Base-by-base conservation (phyloP, 2,329 filamentous ascomycete genomes). In the Aspergillus nomiae region DNA sequence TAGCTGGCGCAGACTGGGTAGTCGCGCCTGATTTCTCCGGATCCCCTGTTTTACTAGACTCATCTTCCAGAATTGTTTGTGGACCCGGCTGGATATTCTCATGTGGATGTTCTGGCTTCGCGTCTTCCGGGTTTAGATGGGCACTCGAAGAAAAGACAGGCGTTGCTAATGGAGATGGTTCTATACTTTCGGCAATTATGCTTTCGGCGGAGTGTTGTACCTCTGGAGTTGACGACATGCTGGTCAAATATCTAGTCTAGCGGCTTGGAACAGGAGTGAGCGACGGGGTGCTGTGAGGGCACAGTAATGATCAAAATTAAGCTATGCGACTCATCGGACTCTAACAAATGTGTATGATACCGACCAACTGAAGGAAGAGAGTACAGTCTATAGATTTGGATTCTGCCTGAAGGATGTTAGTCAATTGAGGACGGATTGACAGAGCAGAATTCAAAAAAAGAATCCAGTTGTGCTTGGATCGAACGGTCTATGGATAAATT, bases 11-110 rank as follows among this genome's bases (percentile, higher is more conserved):
- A 63, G 58, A 48, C 24, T 56, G 30, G 59, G 57, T 30, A 45
- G 60, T 56, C 48, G 41, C 53, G 53, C 30, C 59, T 11, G 56
- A 19, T 32, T 67, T 65, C 50, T 63, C 63, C 9, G 51, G 36
- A 19, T 56, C 53, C 34, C 51, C 32, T 21, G 43, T 41, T 28
- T 24, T 48, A 10, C 54, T 43, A 1, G 21, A 14, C 57, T 67
- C 63, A 30, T 63, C 63, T 11, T 62, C 38, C 5, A 38, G 16
- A 14, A 55, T 38, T 14, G 32, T 38, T 26, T 38, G 11, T 26
- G 32, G 12, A 14, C 51, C 14, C n/a, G 12, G n/a, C 30, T 24
- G 48, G 21, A 38, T 46, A n/a, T 14, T 41, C 24, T 30, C 24
- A 36, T 36, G 19, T 5, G 38, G 50, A 24, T 38, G 19, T 26